A percentile compares a stretch with the other conserved stretches of the same genome.
These are phyloP conservation scores for Claviceps pazoutovae DNA, from an alignment of 2,329 filamentous ascomycete species.

Conservation along the genomic window DNA sequence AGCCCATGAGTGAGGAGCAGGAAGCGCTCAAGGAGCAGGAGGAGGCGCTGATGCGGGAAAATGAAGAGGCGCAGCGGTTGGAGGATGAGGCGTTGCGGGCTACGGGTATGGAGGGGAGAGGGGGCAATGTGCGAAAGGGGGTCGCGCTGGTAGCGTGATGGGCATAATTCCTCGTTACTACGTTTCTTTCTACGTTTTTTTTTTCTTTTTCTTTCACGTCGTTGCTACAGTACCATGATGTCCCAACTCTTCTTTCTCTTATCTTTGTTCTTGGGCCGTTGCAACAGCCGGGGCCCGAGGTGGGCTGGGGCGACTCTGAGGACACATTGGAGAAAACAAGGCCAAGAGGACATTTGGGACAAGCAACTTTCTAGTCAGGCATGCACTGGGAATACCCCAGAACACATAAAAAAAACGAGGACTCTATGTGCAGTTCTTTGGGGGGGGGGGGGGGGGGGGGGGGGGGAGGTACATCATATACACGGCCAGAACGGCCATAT, in stretches of 20 bases:
- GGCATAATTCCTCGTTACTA: neutral
- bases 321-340: too few relatives aligned
- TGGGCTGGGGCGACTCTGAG: too few relatives aligned
- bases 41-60: slow-evolving; percentile 35
- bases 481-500: too few relatives aligned
- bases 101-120: slow-evolving; percentile 14
- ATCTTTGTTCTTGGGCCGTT: neutral
- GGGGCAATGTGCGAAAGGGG: slow-evolving; percentile 12
- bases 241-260: neutral
- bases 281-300: too few relatives aligned
- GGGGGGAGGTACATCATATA: too few relatives aligned
- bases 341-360: too few relatives aligned
- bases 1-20: slow-evolving; percentile 22
- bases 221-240: neutral
- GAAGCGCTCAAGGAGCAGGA: slow-evolving; percentile 34
- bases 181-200: neutral
- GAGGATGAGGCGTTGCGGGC: slow-evolving; percentile 30
- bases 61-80: slow-evolving; percentile 39
- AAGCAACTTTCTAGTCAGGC: too few relatives aligned
- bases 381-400: too few relatives aligned
- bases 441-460: too few relatives aligned
- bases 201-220: too few relatives aligned
- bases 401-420: too few relatives aligned
- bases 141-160: slow-evolving; percentile 8
- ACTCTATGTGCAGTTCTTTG: too few relatives aligned